Percentiles rank a stretch among this genome's conserved stretches.
These are phyloP conservation scores for Boletus vinaceobasis DNA, from an alignment of 768 basidiomycete genomes.

Conservation along the genomic window DNA sequence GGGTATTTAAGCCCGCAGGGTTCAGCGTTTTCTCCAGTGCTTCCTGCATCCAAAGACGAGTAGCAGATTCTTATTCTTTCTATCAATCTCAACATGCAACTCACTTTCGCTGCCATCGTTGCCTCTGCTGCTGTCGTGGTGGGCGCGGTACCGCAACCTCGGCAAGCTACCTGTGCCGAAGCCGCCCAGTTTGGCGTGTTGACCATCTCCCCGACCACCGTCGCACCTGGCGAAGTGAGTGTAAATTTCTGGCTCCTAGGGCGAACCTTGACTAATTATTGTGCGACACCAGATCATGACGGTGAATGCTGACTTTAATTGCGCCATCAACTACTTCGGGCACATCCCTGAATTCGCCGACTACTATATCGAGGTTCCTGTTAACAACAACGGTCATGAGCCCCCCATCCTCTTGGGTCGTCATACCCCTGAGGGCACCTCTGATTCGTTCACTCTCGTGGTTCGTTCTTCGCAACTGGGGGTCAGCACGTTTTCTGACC, in stretches of 20 bases:
- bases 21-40: background rate
- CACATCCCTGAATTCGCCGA: slow-evolving; percentile 26
- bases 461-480: slow-evolving; percentile 2
- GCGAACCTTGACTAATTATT: slow-evolving; percentile 1
- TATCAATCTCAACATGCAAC: slow-evolving; percentile 13
- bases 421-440: slow-evolving; percentile 9
- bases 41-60: background rate
- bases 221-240: slow-evolving; percentile 26
- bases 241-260: background rate
- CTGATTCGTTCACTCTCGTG: slow-evolving; percentile 15
- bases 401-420: slow-evolving; percentile 30
- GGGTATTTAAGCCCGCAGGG: slow-evolving; percentile 10
- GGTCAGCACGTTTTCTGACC: background rate
- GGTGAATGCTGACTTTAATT: slow-evolving; percentile 24
- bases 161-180: slow-evolving; percentile 21
- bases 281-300: slow-evolving; percentile 14
- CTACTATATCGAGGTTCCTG: slow-evolving; percentile 34
- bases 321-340: slow-evolving; percentile 20
- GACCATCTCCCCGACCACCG: slow-evolving; percentile 16
- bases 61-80: background rate
- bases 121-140: slow-evolving; percentile 12
- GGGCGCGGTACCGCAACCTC: slow-evolving; percentile 16
- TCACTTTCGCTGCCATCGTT: slow-evolving; percentile 11
- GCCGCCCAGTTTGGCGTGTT: slow-evolving; percentile 22
- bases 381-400: slow-evolving; percentile 30